A percentile compares a stretch with the other conserved stretches of the same genome.
These are phyloP conservation scores for Phenoliferia sp. DNA, from an alignment of 1,284 basidiomycete species.

Conservation along the genomic window DNA sequence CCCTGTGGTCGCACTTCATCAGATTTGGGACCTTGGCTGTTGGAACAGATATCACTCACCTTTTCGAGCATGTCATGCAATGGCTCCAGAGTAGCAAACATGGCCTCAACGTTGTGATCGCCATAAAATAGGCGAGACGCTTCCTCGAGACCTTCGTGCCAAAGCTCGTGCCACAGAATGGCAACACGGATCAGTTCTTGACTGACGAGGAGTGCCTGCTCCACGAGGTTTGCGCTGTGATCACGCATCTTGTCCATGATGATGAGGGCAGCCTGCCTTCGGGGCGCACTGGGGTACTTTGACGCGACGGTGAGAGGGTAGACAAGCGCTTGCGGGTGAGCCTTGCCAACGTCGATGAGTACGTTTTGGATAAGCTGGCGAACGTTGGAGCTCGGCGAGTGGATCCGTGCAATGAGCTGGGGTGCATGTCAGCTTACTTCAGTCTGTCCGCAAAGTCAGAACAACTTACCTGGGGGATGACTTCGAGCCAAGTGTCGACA, in stretches of 20 bases:
- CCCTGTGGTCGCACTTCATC: slow-evolving; percentile 52
- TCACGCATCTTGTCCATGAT: slow-evolving; percentile 95
- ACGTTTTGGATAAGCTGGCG: slow-evolving; percentile 85
- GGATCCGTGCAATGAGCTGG: slow-evolving; percentile 96
- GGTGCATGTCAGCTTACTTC: slow-evolving; percentile 3
- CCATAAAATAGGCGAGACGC: slow-evolving; percentile 96
- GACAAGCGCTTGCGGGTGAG: slow-evolving; percentile 95
- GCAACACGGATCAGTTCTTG: slow-evolving; percentile 95
- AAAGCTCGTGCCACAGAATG: slow-evolving; percentile 98
- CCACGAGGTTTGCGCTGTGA: slow-evolving; percentile 82
- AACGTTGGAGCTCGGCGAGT: slow-evolving; percentile 84
- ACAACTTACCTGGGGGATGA: slow-evolving; percentile 79
- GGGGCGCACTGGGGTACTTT: slow-evolving; percentile 81
- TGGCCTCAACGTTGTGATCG: slow-evolving; percentile 96
- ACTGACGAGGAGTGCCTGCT: slow-evolving; percentile 87
- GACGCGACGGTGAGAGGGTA: slow-evolving; percentile 96
- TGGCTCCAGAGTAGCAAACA: slow-evolving; percentile 92
- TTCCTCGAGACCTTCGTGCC: slow-evolving; percentile 98
- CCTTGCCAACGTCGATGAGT: slow-evolving; percentile 86
- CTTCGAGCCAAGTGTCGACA: slow-evolving; percentile 97
- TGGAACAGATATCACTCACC: slow-evolving; percentile 46
- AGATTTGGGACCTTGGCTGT: background rate
- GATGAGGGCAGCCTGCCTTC: slow-evolving; percentile 74
- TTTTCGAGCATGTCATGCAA: slow-evolving; percentile 89
- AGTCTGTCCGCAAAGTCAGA: background rate